Evolutionary conservation across 2,329 filamentous ascomycete genomes (phyloP).

Genomic region (Trichoderma citrinoviride): DNA sequence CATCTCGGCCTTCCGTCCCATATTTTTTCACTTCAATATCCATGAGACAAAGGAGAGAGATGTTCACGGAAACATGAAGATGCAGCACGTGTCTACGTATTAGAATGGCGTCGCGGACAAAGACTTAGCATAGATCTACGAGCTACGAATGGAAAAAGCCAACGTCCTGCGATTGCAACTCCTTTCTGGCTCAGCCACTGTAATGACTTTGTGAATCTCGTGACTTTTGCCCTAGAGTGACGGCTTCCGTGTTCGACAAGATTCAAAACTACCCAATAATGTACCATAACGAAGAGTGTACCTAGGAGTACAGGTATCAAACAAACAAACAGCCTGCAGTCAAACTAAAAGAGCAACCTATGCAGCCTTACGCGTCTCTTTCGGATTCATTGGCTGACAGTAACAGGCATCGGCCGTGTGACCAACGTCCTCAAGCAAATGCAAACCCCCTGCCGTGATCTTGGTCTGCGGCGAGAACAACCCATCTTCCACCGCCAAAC

Average conservation of each 20-base stretch:
- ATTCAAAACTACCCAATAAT: too few species aligned
- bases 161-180: slow-evolving; percentile 11
- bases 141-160: slow-evolving; percentile 29
- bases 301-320: neutral
- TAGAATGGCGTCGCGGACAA: slow-evolving; percentile 8
- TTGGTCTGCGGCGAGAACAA: slow-evolving; percentile 26
- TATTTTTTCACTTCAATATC: slow-evolving; percentile 8
- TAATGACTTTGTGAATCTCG: neutral
- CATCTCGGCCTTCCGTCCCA: slow-evolving; percentile 8
- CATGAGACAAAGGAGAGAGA: slow-evolving; percentile 14
- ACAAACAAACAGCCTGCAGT: neutral
- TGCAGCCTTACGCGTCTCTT: neutral
- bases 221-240: neutral
- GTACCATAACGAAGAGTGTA: too few species aligned
- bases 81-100: slow-evolving; percentile 18
- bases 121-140: slow-evolving; percentile 26
- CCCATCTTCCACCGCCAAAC: neutral
- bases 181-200: neutral
- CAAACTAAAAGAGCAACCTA: neutral
- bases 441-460: slow-evolving; percentile 28
- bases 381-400: neutral
- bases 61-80: slow-evolving; percentile 13
- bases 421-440: neutral
- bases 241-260: too few species aligned
- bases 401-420: slow-evolving; percentile 22